A percentile compares a stretch with the other conserved stretches of the same genome.
These are phyloP conservation scores for Xylaria nigripes DNA, from an alignment of 495 filamentous ascomycete species.

Conservation along the genomic window DNA sequence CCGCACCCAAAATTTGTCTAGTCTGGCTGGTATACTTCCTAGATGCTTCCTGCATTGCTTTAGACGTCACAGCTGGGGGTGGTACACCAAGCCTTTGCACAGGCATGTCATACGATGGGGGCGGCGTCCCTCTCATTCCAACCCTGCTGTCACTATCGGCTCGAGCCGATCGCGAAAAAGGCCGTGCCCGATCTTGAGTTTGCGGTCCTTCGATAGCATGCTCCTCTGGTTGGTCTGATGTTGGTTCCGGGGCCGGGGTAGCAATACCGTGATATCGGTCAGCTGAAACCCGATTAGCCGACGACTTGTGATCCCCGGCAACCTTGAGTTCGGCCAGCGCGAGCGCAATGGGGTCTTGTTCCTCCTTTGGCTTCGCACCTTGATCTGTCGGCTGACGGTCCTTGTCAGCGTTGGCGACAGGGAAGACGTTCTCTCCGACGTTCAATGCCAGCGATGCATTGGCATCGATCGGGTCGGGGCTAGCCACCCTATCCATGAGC, in stretches of 20 bases:
- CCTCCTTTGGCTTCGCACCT: constrained; percentile 27
- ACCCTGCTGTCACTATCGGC: constrained; percentile 38
- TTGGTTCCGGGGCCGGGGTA: constrained; percentile 60
- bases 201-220: background rate
- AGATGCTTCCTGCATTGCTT: constrained; percentile 88
- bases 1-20: constrained; percentile 61
- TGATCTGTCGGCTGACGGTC: constrained; percentile 28
- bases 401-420: constrained; percentile 76
- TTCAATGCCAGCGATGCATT: constrained; percentile 92
- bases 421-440: constrained; percentile 92
- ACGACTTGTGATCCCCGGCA: constrained; percentile 58
- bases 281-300: constrained; percentile 73
- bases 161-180: constrained; percentile 33
- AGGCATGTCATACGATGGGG: constrained; percentile 76
- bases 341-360: constrained; percentile 76
- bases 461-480: constrained; percentile 88
- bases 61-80: constrained; percentile 82
- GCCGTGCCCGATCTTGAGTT: constrained; percentile 1
- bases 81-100: constrained; percentile 79
- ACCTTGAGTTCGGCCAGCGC: constrained; percentile 90
- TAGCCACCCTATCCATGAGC: constrained; percentile 35
- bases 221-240: constrained; percentile 29
- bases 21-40: constrained; percentile 79
- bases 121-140: constrained; percentile 60
- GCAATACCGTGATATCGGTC: constrained; percentile 88